Conservation (phyloP, 1,284 basidiomycete species). For the Sutorius eximius region DNA sequence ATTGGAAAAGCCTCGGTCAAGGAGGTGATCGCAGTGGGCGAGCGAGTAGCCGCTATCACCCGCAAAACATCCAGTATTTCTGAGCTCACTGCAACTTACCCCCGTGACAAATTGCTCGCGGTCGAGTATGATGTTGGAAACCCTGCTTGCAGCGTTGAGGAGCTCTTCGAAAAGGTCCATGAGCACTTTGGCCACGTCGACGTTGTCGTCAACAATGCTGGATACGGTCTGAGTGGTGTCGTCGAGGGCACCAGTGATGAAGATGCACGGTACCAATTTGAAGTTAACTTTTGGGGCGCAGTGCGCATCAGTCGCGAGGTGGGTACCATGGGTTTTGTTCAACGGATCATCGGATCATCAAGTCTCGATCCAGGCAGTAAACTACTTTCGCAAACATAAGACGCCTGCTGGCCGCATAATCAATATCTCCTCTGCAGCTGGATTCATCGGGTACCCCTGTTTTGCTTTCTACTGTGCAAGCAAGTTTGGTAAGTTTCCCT, state of each 20-base stretch:
- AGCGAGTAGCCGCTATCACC: conserved; percentile 27
- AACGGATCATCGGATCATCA: not conserved
- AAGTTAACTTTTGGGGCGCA: conserved; percentile 42
- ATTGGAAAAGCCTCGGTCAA: conserved; percentile 22
- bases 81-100: conserved; percentile 10
- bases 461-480: conserved; percentile 25
- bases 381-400: conserved; percentile 24
- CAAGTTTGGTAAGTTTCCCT: conserved; percentile 21
- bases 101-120: conserved; percentile 22
- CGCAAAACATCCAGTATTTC: conserved; percentile 21
- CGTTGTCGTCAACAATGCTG: conserved; percentile 47
- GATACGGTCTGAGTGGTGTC: conserved; percentile 27
- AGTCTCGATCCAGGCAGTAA: conserved; percentile 18
- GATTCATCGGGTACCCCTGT: conserved; percentile 20
- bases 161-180: conserved; percentile 37
- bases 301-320: conserved; percentile 31
- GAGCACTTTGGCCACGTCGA: conserved; percentile 42
- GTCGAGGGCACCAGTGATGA: conserved; percentile 30
- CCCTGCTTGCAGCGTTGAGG: conserved; percentile 16
- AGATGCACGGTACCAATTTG: conserved; percentile 34
- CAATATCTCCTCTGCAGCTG: conserved; percentile 25
- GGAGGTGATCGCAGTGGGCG: conserved; percentile 24
- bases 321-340: not conserved
- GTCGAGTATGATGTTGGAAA: conserved; percentile 26
- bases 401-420: conserved; percentile 22